Base-by-base conservation (phyloP, 208 protist species). In the Leishmania braziliensis region DNA sequence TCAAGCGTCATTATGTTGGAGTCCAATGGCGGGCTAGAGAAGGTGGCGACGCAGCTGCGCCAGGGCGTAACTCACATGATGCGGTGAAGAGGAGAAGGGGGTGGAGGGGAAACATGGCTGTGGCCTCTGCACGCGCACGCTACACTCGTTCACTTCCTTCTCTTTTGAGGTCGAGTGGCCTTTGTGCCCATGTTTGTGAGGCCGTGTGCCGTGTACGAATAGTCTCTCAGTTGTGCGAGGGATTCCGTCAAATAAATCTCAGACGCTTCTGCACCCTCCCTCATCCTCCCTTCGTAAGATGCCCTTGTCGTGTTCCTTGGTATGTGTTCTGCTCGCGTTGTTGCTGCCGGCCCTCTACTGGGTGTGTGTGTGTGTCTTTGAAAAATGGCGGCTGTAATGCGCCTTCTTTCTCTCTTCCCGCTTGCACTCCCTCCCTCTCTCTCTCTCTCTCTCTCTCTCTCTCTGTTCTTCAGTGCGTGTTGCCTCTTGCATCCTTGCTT, bases 1-100 rank as follows among this genome's bases (percentile, higher is more conserved):
- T 82, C 86, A 1, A 90, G 74, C 75, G 81, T 89, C 65, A 86
- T 97, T 56, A 89, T 95, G 81, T 48, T 95, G 70, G 85, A 92
- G 74, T 84, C 85, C 29, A 91, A 78, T 51, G 88, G 88, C 8
- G 91, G 90, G 16, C 53, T 95, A 71, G 87, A 93, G 79, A 89
- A 84, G 84, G 88, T 91, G 16, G 88, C 88, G 33, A 62, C 75
- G 60, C 90, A 93, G 84, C 81, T 93, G 23, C 71, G 86, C 66
- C 66, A 87, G 29, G 90, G 90, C 14, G 72, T 91, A 12, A 86
- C 75, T n/a, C 51, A 90, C 72, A 82, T 89, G 74, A 90, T 90
- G 87, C 60, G 71, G 16, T 87, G 80, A 69, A 50, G 23, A 36
- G 23, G 36, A 51, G 36, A 46, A 70, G 36, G 36, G 12, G 53